These are phyloP conservation scores for Flaveria sonorensis DNA, from an alignment of 129 eudicot genomes.

Conservation along the genomic window DNA sequence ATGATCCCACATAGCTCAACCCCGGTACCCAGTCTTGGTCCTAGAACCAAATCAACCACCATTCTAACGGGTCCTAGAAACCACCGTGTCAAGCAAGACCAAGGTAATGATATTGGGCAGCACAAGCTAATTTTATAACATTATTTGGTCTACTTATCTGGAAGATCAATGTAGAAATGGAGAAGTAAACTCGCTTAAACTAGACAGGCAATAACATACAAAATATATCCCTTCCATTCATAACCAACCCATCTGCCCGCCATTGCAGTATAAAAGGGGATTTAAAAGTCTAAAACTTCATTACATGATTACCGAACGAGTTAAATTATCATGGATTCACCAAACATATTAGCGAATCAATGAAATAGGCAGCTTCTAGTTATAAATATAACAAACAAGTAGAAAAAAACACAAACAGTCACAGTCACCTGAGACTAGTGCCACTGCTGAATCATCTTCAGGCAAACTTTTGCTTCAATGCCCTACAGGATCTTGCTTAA, in stretches of 20 bases:
- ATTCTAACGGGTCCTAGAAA: too few relatives aligned
- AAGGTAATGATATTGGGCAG: neutral
- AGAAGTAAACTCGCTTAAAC: constrained; percentile 3
- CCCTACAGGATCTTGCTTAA: constrained; percentile 79
- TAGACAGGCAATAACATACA: too few relatives aligned
- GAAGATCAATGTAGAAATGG: neutral
- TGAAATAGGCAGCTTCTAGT: constrained; percentile 22
- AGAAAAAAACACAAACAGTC: constrained; percentile 22
- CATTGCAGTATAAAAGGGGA: constrained; percentile 19
- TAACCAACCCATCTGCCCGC: constrained; percentile 6
- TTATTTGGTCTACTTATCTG: neutral
- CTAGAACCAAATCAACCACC: too few relatives aligned
- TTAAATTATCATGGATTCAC: constrained; percentile 33
- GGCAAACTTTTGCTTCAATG: constrained; percentile 54
- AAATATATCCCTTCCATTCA: constrained; percentile 40
- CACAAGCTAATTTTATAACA: neutral
- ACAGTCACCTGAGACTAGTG: constrained; percentile 19
- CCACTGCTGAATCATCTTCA: constrained; percentile 18
- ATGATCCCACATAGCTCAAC: too few relatives aligned
- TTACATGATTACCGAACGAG: constrained; percentile 32
- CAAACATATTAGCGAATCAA: constrained; percentile 29
- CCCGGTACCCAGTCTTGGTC: too few relatives aligned
- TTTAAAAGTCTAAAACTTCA: constrained; percentile 36
- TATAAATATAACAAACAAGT: constrained; percentile 47
- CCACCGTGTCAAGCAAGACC: too few relatives aligned